Base-by-base conservation (phyloP, 331 rosid species). In the Malus hybrid region DNA sequence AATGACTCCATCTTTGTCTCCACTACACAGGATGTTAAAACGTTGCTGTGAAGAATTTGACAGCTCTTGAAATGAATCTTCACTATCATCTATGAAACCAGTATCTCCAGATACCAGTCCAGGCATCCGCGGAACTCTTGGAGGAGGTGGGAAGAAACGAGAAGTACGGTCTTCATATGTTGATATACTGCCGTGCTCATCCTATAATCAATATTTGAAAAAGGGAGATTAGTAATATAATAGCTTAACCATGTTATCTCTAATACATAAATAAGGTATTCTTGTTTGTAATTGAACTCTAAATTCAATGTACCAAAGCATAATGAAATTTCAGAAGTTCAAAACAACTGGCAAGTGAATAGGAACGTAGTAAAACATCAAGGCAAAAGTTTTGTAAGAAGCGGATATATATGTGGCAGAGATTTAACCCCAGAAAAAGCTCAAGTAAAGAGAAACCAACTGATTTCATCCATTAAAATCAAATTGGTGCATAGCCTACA, bases 131-230 rank as follows among this genome's bases (percentile, higher is more conserved):
- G 99, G 99, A 84, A 80, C 86, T 67, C 88, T 88, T 66, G 97
- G 99, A 84, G 97, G 89, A 3, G 97, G 96, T 72, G 97, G 99
- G 73, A 91, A 91, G 88, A 90, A 90, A 62, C 95, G 92, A 75
- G 89, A 76, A 76, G 99, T 94, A 67, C 99, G 96, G 79, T 94
- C 99, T 80, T 94, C 99, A 79, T 90, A 91, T 82, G 86, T 79
- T 32, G 88, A 81, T 60, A 86, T 29, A 77, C 85, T 84, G 68
- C 78, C 86, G 72, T 69, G 75, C 78, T 78, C 91, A 80, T 88
- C 92, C 97, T 94, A 86, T 22, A 79, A 82, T 69, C 78, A 80
- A 69, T 66, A 36, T 80, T 48, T 31, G 31, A 62, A 65, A 65
- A 84, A 63, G 19, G 34, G 14, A 44, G 1, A 44, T 44, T 44